phyloP scores from a whole-genome alignment of 257 asterid species.

The Fraxinus quadrangulata region DNA sequence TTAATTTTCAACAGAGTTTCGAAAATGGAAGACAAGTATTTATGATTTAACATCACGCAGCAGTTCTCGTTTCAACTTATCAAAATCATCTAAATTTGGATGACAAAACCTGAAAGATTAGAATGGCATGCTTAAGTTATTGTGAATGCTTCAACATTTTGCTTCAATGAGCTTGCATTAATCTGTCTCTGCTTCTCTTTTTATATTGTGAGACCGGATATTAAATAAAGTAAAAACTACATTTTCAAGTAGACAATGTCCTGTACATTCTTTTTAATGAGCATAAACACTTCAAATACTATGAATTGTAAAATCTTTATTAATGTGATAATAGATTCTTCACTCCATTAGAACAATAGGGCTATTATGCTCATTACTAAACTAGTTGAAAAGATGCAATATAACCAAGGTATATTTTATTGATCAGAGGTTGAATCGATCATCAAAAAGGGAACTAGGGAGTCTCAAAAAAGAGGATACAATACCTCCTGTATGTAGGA shows the following conservation, averaged over 20 bases:
- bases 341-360: too few relatives aligned
- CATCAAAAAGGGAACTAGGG: too few relatives aligned
- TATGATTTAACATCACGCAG: neutral
- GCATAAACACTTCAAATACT: neutral
- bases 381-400: too few relatives aligned
- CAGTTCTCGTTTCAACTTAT: neutral
- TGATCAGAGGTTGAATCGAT: too few relatives aligned
- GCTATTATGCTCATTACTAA: too few relatives aligned
- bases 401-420: too few relatives aligned
- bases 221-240: neutral
- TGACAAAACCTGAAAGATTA: neutral
- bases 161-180: neutral
- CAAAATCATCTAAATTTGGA: neutral
- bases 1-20: neutral
- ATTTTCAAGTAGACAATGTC: neutral
- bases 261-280: neutral
- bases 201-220: neutral
- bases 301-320: neutral
- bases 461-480: neutral
- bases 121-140: neutral
- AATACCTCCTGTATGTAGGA: slow-evolving; percentile 82
- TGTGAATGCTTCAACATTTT: neutral
- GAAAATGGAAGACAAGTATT: neutral
- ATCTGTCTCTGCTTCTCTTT: neutral
- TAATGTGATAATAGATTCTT: neutral